Evolutionary conservation across 1,284 basidiomycete genomes (phyloP).

Genomic region (Gomphus bonarii): DNA sequence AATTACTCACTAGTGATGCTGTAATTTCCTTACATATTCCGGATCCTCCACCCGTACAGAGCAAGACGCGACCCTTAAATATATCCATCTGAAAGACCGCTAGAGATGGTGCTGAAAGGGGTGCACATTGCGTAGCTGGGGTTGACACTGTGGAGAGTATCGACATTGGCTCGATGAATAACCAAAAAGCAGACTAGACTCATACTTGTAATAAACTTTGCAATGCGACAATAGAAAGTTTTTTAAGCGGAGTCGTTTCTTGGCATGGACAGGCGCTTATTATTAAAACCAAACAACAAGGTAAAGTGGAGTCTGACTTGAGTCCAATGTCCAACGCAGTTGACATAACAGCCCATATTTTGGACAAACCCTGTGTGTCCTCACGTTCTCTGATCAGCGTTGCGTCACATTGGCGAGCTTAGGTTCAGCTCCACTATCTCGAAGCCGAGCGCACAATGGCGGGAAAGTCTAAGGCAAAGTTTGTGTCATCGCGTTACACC

Average conservation of each 20-base stretch:
- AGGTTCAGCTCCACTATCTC: background rate
- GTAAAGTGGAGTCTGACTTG: no score
- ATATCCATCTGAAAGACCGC: slow-evolving; percentile 68
- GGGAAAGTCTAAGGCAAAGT: background rate
- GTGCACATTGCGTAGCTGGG: background rate
- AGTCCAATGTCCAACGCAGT: no score
- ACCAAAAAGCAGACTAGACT: background rate
- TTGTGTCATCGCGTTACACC: background rate
- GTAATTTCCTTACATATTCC: slow-evolving; percentile 54
- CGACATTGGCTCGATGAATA: background rate
- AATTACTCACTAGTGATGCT: background rate
- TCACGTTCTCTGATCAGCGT: no score
- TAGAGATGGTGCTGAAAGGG: slow-evolving; percentile 27
- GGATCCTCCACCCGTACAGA: slow-evolving; percentile 85
- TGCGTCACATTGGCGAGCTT: background rate
- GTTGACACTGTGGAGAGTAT: background rate
- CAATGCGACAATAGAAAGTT: background rate
- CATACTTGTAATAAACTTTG: background rate
- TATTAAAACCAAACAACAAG: no score
- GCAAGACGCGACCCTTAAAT: slow-evolving; percentile 89
- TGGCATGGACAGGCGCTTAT: background rate
- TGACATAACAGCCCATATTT: no score
- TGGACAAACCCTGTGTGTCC: no score
- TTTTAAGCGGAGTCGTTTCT: background rate
- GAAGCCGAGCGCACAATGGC: background rate